phyloP scores from a whole-genome alignment of 495 filamentous ascomycete species.

The Trichoderma asperelloides region DNA sequence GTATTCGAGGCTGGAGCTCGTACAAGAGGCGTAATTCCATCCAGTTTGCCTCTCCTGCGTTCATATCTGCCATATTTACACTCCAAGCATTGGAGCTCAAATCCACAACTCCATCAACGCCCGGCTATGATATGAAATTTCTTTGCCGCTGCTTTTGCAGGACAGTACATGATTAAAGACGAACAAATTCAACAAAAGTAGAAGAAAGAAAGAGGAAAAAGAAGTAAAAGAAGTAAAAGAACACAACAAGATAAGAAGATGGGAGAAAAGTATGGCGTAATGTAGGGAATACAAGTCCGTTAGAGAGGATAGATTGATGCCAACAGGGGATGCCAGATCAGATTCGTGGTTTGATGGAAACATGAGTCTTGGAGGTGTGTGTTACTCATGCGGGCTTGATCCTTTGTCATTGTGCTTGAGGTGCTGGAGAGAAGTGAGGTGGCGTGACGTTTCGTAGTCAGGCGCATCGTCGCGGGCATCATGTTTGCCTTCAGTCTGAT shows the following conservation, averaged over 20 bases:
- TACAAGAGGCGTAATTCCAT: not conserved
- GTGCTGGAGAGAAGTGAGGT: not conserved
- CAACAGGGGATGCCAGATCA: not conserved
- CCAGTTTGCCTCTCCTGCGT: not conserved
- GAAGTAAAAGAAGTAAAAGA: not conserved
- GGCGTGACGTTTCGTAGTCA: not conserved
- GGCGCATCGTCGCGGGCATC: not conserved
- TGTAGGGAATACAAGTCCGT: not conserved
- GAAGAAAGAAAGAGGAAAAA: not conserved
- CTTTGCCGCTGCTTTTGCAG: not conserved
- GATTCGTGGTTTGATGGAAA: not conserved
- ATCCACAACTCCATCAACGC: conserved; percentile 2
- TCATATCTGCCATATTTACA: not conserved
- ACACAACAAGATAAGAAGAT: not conserved
- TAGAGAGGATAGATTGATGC: not conserved
- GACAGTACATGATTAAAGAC: not conserved
- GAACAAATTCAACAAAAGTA: too few species aligned
- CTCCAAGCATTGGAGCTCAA: not conserved
- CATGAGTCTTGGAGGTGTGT: not conserved
- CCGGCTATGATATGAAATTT: not conserved
- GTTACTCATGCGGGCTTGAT: not conserved
- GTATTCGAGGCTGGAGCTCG: not conserved
- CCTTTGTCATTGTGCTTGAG: not conserved
- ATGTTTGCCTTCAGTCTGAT: not conserved
- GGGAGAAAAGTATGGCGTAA: not conserved